phyloP scores from a whole-genome alignment of 768 basidiomycete genomes.

The Paxillus ammoniavirescens region DNA sequence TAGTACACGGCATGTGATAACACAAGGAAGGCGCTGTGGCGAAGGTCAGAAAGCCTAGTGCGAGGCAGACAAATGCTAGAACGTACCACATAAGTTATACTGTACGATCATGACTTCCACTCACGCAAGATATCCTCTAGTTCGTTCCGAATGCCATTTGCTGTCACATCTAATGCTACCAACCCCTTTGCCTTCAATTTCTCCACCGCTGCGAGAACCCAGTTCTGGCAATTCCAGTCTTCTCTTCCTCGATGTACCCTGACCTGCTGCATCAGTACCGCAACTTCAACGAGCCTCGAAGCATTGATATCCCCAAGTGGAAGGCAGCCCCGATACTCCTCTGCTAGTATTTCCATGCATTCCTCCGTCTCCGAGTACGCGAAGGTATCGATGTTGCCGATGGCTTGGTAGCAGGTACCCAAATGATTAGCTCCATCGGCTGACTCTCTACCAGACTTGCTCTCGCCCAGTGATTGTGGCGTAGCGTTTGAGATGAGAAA shows the following conservation, averaged over 20 bases:
- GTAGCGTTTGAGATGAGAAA: constrained; percentile 27
- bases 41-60: neutral
- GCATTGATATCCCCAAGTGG: constrained; percentile 20
- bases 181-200: constrained; percentile 17
- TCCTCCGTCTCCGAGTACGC: constrained; percentile 26
- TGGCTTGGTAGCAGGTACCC: constrained; percentile 30
- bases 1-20: too few species aligned
- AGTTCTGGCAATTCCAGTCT: constrained; percentile 33
- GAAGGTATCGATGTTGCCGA: constrained; percentile 30
- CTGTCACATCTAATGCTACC: constrained; percentile 17
- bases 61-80: neutral
- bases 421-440: constrained; percentile 28
- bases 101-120: constrained; percentile 18
- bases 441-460: constrained; percentile 20
- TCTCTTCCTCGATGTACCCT: constrained; percentile 22
- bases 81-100: neutral
- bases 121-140: constrained; percentile 24
- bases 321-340: constrained; percentile 30
- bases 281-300: constrained; percentile 10
- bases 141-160: constrained; percentile 17
- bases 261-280: constrained; percentile 23
- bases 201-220: constrained; percentile 26
- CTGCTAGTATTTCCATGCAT: constrained; percentile 30
- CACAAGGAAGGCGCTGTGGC: too few species aligned
- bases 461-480: constrained; percentile 15